These are phyloP conservation scores for Amaranthus tricolor DNA, from an alignment of 179 eudicot genomes.

Conservation along the genomic window DNA sequence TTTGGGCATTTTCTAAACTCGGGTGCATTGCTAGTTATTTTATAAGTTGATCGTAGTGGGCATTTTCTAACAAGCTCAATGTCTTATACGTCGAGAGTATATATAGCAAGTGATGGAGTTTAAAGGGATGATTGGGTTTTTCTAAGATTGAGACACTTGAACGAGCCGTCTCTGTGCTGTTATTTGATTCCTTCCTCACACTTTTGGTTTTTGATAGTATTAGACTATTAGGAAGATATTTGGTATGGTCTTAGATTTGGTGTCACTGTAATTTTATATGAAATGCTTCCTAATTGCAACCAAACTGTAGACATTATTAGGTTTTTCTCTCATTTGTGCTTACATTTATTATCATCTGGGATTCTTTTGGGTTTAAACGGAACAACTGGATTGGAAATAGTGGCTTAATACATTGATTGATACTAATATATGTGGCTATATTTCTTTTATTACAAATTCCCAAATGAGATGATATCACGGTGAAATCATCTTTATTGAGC, in stretches of 20 bases:
- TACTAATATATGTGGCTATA: too few species aligned
- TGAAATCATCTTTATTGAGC: too few species aligned
- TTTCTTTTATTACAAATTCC: too few species aligned
- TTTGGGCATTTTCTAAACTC: not conserved
- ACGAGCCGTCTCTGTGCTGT: slow-evolving; percentile 4
- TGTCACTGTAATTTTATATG: not conserved
- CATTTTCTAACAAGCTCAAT: slow-evolving; percentile 3
- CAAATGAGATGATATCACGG: too few species aligned
- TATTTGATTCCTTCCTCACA: not conserved
- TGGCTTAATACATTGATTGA: too few species aligned
- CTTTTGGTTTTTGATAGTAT: slow-evolving; percentile 12
- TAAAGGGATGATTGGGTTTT: not conserved
- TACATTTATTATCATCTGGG: not conserved
- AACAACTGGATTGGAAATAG: too few species aligned
- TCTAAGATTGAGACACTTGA: not conserved
- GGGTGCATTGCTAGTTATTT: not conserved
- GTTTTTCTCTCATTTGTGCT: not conserved
- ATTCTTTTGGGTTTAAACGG: not conserved
- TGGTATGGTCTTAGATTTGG: not conserved
- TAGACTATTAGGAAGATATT: not conserved
- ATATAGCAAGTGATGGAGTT: slow-evolving; percentile 7
- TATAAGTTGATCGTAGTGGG: too few species aligned
- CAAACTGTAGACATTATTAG: slow-evolving; percentile 11
- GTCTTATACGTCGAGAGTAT: not conserved
- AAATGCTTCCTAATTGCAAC: not conserved